phyloP scores from a whole-genome alignment of 768 basidiomycete species.

The Mycena crocata region DNA sequence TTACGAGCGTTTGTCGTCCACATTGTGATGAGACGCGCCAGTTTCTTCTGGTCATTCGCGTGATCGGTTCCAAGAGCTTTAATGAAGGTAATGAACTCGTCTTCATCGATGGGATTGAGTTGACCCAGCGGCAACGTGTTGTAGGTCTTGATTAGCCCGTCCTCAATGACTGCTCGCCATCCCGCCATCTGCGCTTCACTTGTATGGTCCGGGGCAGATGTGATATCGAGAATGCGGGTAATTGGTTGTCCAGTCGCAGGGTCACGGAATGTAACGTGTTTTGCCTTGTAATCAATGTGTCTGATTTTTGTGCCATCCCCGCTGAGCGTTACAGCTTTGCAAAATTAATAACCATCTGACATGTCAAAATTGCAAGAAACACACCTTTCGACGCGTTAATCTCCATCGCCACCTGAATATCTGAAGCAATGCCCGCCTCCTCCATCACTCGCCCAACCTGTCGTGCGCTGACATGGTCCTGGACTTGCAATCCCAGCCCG shows the following conservation, averaged over 20 bases:
- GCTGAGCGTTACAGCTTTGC: background rate
- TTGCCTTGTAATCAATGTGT: conserved; percentile 34
- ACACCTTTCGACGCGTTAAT: background rate
- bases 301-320: conserved; percentile 38
- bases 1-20: conserved; percentile 17
- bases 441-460: conserved; percentile 4
- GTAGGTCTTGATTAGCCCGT: conserved; percentile 23
- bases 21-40: conserved; percentile 4
- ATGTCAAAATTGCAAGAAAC: background rate
- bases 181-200: conserved; percentile 39
- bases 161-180: conserved; percentile 25
- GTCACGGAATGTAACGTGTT: conserved; percentile 8
- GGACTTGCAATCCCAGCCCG: conserved; percentile 1
- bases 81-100: conserved; percentile 28
- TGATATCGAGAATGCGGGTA: conserved; percentile 27
- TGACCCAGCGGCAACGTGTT: conserved; percentile 29
- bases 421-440: conserved; percentile 11
- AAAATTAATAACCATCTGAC: background rate
- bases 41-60: conserved; percentile 40
- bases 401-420: conserved; percentile 2
- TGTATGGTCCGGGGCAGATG: conserved; percentile 35
- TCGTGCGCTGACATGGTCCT: conserved; percentile 8
- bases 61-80: conserved; percentile 37
- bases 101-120: conserved; percentile 5
- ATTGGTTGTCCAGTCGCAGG: background rate